phyloP scores from a whole-genome alignment of 768 basidiomycete genomes.

The Rhizopogon roseolus region DNA sequence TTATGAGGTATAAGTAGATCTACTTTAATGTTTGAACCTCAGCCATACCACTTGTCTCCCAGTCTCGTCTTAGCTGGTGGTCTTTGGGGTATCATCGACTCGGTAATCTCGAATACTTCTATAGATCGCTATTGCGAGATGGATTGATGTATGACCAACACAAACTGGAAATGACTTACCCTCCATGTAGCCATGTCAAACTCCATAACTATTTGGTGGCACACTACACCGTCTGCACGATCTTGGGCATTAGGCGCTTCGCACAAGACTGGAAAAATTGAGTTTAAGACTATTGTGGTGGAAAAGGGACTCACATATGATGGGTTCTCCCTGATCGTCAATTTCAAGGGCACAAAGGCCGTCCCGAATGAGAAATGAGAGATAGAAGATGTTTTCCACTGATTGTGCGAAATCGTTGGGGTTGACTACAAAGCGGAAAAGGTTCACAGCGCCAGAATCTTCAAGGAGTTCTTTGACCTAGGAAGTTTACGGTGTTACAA shows the following conservation, averaged over 20 bases:
- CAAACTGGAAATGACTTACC: conserved; percentile 38
- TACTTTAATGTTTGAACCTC: neutral
- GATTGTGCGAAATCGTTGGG: conserved; percentile 89
- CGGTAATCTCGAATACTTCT: conserved; percentile 75
- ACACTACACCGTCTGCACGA: conserved; percentile 57
- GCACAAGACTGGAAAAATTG: conserved; percentile 45
- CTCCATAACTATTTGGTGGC: conserved; percentile 86
- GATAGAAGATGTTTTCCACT: conserved; percentile 94
- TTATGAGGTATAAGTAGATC: neutral
- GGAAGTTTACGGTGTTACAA: neutral
- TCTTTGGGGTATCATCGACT: conserved; percentile 73
- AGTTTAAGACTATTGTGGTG: neutral
- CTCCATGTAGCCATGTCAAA: conserved; percentile 88
- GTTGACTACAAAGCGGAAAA: conserved; percentile 87
- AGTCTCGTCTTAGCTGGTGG: conserved; percentile 50
- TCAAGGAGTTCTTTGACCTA: conserved; percentile 63
- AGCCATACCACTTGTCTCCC: conserved; percentile 75
- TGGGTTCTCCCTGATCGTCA: conserved; percentile 61
- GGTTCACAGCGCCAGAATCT: conserved; percentile 52
- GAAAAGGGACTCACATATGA: conserved; percentile 53
- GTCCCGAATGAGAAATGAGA: conserved; percentile 88
- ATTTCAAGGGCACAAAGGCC: conserved; percentile 74
- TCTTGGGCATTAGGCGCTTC: conserved; percentile 62
- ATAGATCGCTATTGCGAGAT: conserved; percentile 65
- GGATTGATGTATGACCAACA: neutral